Base-by-base conservation (phyloP, 2,329 filamentous ascomycete genomes). In the Pestalotiopsis fici region DNA sequence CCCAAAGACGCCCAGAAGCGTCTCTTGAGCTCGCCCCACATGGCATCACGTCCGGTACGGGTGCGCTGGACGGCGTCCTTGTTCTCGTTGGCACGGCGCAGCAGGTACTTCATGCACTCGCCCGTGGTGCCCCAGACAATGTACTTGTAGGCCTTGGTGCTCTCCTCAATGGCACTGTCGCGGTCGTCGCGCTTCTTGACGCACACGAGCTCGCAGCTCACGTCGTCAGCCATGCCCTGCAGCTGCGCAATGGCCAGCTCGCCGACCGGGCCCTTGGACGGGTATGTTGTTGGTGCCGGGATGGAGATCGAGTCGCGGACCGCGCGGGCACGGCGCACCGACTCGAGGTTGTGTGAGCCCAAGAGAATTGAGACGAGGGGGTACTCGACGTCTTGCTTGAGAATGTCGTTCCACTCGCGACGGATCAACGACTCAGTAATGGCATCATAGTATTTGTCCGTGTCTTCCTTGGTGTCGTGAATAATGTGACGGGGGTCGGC, bases 221-320 rank as follows among this genome's bases (percentile, higher is more conserved):
- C 90, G 77, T 98, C 95, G 73, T 98, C 95, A 1, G 95, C 95
- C 95, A 98, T 98, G 54, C 95, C 95, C 82, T 95, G 92, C 1
- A 98, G 87, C 81, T 98, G 95, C 2, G 92, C 92, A 78, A 93
- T 94, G 1, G 84, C 82, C 2, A 87, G 78, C 56, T 86, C 83
- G 2, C 78, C 78, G 25, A 77, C 76, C 50, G 63, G 63, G 47
- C 78, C 73, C 62, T 80, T 76, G 12, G 80, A 83, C 6, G 80
- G 74, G 54, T 23, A 59, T 7, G 54, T 54, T 2, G 27, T 59
- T 2, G 63, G 63, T 11, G 63, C 15, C 3, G 31, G 25, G 54
- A 65, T 39, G 35, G 63, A 12, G 65, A 78, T 73, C 15, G 74
- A 78, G 71, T 84, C 83, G 67, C 87, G 82, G 28, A 90, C 79